Evolutionary conservation across 441 rosid species (phyloP), one percentile per base, ranked within the genome.

Genomic region (Pelargonium myrrhifolium): DNA sequence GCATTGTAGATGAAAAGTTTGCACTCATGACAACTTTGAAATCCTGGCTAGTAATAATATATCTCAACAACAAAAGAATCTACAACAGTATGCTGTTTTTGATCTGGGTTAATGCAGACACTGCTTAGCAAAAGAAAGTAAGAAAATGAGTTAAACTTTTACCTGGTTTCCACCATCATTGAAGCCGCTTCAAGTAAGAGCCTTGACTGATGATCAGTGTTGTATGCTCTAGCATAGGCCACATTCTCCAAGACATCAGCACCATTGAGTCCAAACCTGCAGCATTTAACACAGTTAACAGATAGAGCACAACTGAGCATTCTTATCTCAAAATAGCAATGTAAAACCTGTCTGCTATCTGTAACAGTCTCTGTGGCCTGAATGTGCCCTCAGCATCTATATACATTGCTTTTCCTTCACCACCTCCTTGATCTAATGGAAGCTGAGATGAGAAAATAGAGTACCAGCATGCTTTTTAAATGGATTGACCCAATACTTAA

Each of bases 101-200:
- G 18, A 35, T 18, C 42, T 28, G 0, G 63, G 55, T 31, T 15
- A 31, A 14, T 4, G 8, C 20, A 55, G 39, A 58, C 15, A 43
- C 31, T 28, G 49, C 59, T 65, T 67, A 61, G 53, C 65, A 62
- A 43, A 3, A 65, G 40, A 71, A 61, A 14, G 9, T 31, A 18
- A 42, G 0, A 24, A 24, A 35, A 65, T 67, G 31, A 62, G 51
- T n/a, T 37, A 26, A 62, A 66, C 49, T 39, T 17, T 17, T 67
- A 88, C 97, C 97, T 84, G 68, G 96, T 91, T 77, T 93, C 99
- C 71, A 93, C 87, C 99, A 93, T 93, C 97, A 93, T 93, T 59
- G 97, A 93, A 74, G 99, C 99, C 71, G 97, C 97, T 84, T 93
- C 97, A 72, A 93, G 90, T 85, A 93, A 77, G 77, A 91, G 99